Base-by-base conservation (phyloP, 2,329 filamentous ascomycete genomes). In the Beauveria caledonica region DNA sequence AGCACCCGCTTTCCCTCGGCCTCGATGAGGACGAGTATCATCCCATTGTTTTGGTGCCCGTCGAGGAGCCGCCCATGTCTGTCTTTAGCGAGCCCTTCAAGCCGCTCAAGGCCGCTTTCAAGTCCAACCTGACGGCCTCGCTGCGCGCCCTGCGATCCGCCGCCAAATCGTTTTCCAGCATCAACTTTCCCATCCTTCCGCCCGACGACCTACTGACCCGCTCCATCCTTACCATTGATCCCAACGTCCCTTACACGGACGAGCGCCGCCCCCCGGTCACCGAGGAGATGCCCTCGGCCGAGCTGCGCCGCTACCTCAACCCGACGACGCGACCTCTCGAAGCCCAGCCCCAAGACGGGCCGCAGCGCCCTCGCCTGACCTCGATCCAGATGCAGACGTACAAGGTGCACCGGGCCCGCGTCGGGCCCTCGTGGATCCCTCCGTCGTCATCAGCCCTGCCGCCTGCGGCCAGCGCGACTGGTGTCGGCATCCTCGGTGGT, bases 321-420 rank as follows among this genome's bases (percentile, higher is more conserved):
- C 86, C 86, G 9, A 84, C 83, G 1, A 84, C 78, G 19, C 70
- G 68, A 56, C 66, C 68, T 61, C 69, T 69, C 45, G 73, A 65
- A 29, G 50, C 50, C 5, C 46, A 44, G 36, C 36, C 52, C n/a
- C 42, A 49, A 8, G 46, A 57, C 27, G 23, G 67, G 53, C 67
- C 65, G 17, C 62, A 65, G 3, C 61, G 71, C 21, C 62, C 68
- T 33, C 51, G 10, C 58, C 65, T 84, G 15, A 84, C 86, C 27
- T 87, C 86, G 1, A 88, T 88, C 62, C 85, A 88, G 69, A 87
- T 88, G 85, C 84, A 87, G 67, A 88, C 86, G 0, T 88, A 88
- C 76, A 85, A 84, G 68, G 78, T 84, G 39, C 79, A 80, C 66
- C 77, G 78, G 40, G 79, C 77, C 29, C 76, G 74, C 63, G 74